Evolutionary conservation across 1,284 basidiomycete genomes (phyloP).

Genomic region (Cutaneotrichosporon mucoides): DNA sequence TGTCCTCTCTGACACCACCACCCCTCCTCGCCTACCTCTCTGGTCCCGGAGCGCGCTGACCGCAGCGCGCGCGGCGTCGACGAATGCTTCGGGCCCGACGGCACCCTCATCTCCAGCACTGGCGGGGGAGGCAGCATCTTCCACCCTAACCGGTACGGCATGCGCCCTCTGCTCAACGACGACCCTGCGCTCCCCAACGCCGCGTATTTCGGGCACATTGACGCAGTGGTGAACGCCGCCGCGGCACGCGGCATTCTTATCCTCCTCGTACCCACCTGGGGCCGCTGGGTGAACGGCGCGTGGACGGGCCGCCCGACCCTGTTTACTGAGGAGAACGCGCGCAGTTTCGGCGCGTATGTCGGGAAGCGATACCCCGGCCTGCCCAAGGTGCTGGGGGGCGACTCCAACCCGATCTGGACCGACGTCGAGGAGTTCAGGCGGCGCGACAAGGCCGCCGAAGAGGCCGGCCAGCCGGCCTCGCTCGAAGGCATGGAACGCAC

Average conservation of each 20-base stretch:
- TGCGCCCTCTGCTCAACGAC: neutral
- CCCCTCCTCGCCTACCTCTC: no score
- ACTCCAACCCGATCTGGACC: constrained; percentile 23
- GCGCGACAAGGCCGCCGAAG: neutral
- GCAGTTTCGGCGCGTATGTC: constrained; percentile 16
- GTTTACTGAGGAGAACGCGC: constrained; percentile 18
- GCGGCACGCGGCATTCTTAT: constrained; percentile 15
- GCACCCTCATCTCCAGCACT: constrained; percentile 19
- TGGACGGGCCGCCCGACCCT: constrained; percentile 17
- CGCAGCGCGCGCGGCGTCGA: neutral
- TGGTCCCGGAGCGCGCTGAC: no score
- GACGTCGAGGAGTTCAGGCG: neutral
- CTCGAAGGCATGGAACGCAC: neutral
- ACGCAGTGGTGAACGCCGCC: constrained; percentile 14
- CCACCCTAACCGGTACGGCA: constrained; percentile 8
- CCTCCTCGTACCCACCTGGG: constrained; percentile 23
- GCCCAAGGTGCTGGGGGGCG: constrained; percentile 24
- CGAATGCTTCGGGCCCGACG: constrained; percentile 6
- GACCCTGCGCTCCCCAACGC: constrained; percentile 15
- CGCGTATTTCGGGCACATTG: constrained; percentile 17
- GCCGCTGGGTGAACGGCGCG: constrained; percentile 23
- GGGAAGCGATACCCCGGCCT: constrained; percentile 24
- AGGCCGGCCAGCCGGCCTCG: neutral
- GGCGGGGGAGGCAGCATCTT: constrained; percentile 21
- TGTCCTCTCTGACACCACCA: no score